Evolutionary conservation across 169 alveolate species (phyloP), one percentile per base, ranked within the genome.

Genomic region (Eimeria tenella): DNA sequence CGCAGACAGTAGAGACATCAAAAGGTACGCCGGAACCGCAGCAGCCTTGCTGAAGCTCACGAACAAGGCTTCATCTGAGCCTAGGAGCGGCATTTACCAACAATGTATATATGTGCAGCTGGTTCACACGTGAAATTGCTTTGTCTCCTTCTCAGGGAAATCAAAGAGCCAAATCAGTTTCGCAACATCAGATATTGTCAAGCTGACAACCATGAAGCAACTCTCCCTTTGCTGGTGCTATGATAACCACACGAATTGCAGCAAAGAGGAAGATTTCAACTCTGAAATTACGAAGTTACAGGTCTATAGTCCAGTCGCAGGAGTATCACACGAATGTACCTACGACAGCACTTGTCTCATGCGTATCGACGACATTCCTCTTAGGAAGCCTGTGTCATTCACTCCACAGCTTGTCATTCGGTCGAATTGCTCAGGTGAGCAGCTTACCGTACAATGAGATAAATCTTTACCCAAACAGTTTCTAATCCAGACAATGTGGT

Each of bases 201-300:
- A 23, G 6, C 23, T 56, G 55, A 23, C 70, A n/a, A 21, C 65
- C 19, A 55, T 65, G 65, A 25, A 5, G 10, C 42, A 81, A 31
- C 92, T 91, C 19, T 86, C 88, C 23, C 65, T 91, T 50, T 91
- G 95, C 77, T 91, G 92, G 95, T 91, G 95, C 55, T 79, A 87
- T 55, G 21, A 62, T 63, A 25, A n/a, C 77, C 65, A 17, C 49
- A 17, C 49, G 25, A 10, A 15, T 21, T 91, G 95, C 77, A 31
- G 50, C 21, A 53, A 15, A 13, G 58, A 56, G 10, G 68, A 23
- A 31, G 87, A 91, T 19, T 91, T 91, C 90, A 25, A 63, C 71
- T 42, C 49, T 0, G 83, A 50, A 52, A 25, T 91, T 23, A 17
- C 70, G 21, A 15, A 55, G 74, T n/a, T 91, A 53, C 11, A 8